These are phyloP conservation scores for Geotrichum bryndzae DNA, from an alignment of 1,139 yeast genomes.

Conservation along the genomic window DNA sequence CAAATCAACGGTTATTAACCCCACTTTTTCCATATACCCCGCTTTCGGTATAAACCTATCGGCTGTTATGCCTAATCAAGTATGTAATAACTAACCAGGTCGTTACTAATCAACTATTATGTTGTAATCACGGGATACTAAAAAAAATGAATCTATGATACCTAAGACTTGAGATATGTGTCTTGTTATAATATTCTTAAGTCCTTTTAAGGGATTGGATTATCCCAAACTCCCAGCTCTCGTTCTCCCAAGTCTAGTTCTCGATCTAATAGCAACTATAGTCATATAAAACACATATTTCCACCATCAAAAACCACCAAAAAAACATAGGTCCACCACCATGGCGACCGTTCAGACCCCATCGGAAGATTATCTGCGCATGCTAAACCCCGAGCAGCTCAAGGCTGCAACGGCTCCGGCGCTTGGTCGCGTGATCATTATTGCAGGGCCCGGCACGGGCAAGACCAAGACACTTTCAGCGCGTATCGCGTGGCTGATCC, in stretches of 20 bases:
- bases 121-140: too few species aligned
- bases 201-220: background rate
- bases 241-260: too few species aligned
- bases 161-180: background rate
- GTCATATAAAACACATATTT: background rate
- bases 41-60: background rate
- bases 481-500: conserved; percentile 64
- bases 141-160: too few species aligned
- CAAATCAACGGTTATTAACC: background rate
- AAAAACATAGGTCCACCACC: background rate
- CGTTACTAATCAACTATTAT: too few species aligned
- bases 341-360: background rate
- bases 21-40: background rate
- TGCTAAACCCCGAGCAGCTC: conserved; percentile 52
- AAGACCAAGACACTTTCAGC: conserved; percentile 78
- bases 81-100: too few species aligned
- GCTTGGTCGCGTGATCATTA: conserved; percentile 56
- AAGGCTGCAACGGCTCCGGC: conserved; percentile 56
- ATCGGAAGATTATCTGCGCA: background rate
- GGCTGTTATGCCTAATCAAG: too few species aligned
- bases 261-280: too few species aligned
- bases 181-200: background rate
- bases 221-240: too few species aligned
- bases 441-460: conserved; percentile 88
- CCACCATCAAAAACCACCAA: background rate